These are phyloP conservation scores for Chrysoporthe austroafricana DNA, from an alignment of 2,329 filamentous ascomycete genomes.

Conservation along the genomic window DNA sequence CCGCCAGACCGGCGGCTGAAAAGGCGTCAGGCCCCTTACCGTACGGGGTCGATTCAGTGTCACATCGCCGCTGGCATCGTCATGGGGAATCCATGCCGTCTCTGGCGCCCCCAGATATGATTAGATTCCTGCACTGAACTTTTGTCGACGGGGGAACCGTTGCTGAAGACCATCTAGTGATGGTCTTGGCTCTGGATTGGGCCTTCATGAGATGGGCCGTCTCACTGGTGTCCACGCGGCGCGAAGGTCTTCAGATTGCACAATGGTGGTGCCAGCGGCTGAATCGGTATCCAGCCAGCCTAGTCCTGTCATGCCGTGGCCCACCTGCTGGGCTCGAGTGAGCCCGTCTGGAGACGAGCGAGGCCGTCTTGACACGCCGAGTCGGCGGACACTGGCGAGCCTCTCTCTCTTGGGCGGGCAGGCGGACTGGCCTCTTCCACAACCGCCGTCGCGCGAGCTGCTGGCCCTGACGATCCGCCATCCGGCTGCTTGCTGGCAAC, in stretches of 20 bases:
- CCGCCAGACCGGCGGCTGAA: neutral
- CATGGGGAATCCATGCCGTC: neutral
- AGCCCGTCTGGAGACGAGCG: no score
- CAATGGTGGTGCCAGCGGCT: neutral
- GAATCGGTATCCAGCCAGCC: neutral
- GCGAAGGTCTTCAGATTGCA: neutral
- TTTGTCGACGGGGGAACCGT: neutral
- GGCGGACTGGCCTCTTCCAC: no score
- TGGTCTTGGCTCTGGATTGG: neutral
- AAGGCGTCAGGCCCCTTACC: neutral
- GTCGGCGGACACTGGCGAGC: no score
- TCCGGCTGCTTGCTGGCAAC: neutral
- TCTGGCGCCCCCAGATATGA: neutral
- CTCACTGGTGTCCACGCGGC: no score
- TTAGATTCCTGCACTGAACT: neutral
- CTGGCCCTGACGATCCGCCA: neutral
- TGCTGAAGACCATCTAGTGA: neutral
- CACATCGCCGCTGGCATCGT: neutral
- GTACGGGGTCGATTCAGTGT: neutral
- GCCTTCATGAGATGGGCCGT: neutral
- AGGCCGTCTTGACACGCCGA: no score
- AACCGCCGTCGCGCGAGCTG: neutral
- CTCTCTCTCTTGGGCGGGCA: rapidly evolving
- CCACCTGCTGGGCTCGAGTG: no score
- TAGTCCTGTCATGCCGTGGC: neutral